Conservation (phyloP, 352 stramenopile species). For the Pythium utonaiense region DNA sequence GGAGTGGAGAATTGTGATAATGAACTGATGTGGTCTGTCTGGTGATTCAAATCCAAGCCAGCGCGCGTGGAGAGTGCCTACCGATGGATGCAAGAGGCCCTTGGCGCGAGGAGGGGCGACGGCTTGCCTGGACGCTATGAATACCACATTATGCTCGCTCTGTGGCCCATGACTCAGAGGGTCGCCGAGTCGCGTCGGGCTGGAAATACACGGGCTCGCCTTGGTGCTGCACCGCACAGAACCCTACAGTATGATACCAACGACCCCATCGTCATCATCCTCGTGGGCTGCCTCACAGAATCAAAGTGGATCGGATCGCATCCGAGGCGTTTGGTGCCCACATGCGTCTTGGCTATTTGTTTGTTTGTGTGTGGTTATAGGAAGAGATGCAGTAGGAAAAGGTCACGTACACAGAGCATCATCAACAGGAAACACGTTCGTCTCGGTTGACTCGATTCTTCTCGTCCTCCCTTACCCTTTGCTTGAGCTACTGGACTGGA, state of each 20-base stretch:
- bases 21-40: not conserved
- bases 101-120: not conserved
- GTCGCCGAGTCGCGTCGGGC: not conserved
- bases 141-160: slow-evolving; percentile 1
- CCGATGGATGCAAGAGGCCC: not conserved
- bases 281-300: not conserved
- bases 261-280: not conserved
- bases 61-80: no score
- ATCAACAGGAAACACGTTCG: not conserved
- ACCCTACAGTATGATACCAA: no score
- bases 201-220: not conserved
- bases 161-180: no score
- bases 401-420: not conserved
- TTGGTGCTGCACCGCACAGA: not conserved
- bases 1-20: slow-evolving; percentile 8
- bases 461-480: not conserved
- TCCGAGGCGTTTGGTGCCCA: not conserved
- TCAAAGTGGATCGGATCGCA: slow-evolving; percentile 4
- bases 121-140: slow-evolving; percentile 7
- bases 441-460: not conserved
- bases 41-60: not conserved
- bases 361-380: not conserved
- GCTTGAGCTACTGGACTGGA: not conserved
- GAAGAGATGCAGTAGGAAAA: not conserved
- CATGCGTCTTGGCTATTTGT: not conserved